Conservation (phyloP, 2,329 filamentous ascomycete species). For the Sarocladiaceae sp. region DNA sequence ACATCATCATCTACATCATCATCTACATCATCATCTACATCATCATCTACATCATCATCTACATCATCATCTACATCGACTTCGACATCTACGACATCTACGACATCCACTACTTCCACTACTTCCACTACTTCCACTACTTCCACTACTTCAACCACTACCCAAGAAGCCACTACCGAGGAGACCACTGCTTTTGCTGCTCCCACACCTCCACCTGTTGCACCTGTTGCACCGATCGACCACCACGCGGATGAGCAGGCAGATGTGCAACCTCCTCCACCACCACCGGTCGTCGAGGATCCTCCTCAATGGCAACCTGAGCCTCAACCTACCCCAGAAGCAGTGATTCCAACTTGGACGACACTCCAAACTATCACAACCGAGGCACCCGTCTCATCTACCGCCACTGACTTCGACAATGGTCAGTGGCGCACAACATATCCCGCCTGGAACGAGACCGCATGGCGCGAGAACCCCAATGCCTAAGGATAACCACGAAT, state of each 20-base stretch:
- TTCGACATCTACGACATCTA: constrained; percentile 7
- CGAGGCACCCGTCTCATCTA: constrained; percentile 10
- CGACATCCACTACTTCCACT: constrained; percentile 14
- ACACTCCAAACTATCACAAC: not conserved
- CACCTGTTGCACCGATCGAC: too few relatives aligned
- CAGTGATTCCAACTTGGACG: not conserved
- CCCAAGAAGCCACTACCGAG: constrained; percentile 3
- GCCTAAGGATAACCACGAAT: not conserved
- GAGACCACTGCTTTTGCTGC: not conserved
- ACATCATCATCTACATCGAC: too few relatives aligned
- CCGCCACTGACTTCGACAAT: constrained; percentile 32
- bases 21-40: too few relatives aligned
- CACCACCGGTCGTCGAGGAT: not conserved
- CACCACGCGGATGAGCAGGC: not conserved
- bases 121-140: constrained; percentile 12
- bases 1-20: too few relatives aligned
- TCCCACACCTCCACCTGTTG: not conserved
- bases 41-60: too few relatives aligned
- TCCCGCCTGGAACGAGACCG: constrained; percentile 38
- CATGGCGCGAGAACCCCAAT: constrained; percentile 1
- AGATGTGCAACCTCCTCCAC: not conserved
- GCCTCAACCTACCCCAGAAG: not conserved
- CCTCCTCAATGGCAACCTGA: constrained; percentile 1
- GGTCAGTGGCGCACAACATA: constrained; percentile 44
- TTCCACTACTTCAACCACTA: constrained; percentile 1